Conservation (phyloP, 1,139 yeast species). For the Candida albicans region DNA sequence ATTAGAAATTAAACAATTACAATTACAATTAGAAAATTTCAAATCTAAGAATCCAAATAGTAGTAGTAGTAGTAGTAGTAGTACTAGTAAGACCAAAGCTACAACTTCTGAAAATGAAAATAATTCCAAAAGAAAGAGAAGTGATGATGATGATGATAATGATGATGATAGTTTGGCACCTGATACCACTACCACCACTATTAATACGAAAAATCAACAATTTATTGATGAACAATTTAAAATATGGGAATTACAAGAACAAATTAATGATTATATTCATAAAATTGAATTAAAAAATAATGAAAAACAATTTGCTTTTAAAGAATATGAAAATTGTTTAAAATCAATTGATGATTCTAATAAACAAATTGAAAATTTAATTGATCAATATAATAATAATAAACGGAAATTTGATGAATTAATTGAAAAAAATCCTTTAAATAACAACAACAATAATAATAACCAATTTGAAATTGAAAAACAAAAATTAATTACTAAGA, state of each 20-base stretch:
- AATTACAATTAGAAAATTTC: constrained; percentile 17
- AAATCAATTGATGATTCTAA: constrained; percentile 55
- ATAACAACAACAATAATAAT: constrained; percentile 18
- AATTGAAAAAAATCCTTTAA: constrained; percentile 24
- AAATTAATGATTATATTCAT: constrained; percentile 38
- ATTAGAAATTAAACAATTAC: constrained; percentile 21
- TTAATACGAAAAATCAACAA: constrained; percentile 14
- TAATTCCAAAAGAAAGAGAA: too few species aligned
- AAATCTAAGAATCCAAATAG: too few species aligned
- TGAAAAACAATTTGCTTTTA: constrained; percentile 66
- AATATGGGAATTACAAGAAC: constrained; percentile 41
- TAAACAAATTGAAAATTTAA: constrained; percentile 36
- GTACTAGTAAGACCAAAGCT: too few species aligned
- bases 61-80: not conserved
- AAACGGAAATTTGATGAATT: constrained; percentile 31
- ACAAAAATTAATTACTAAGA: constrained; percentile 22
- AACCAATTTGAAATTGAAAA: constrained; percentile 22
- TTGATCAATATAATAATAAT: constrained; percentile 25
- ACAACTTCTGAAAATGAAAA: too few species aligned
- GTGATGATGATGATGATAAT: too few species aligned
- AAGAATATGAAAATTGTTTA: constrained; percentile 63
- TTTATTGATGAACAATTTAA: constrained; percentile 31
- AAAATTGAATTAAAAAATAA: constrained; percentile 36
- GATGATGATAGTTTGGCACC: too few species aligned
- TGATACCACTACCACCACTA: too few species aligned